Percentiles rank a stretch among this genome's conserved stretches.
These are phyloP conservation scores for Drechslera avenae DNA, from an alignment of 2,329 filamentous ascomycete genomes.

Conservation along the genomic window DNA sequence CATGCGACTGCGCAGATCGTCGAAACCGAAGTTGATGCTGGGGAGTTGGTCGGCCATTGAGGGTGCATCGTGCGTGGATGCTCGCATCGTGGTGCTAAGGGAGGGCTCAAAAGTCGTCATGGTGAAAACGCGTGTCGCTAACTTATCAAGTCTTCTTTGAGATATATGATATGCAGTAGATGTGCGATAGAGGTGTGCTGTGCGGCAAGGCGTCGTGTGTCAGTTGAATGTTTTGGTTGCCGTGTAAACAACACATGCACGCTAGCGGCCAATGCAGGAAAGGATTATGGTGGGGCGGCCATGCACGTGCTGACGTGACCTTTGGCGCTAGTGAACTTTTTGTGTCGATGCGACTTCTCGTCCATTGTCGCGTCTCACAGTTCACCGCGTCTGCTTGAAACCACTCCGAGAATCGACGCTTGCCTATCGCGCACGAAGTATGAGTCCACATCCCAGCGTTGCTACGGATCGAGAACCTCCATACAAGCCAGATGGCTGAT, in stretches of 20 bases:
- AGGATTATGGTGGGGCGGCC: constrained; percentile 11
- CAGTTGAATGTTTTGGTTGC: constrained; percentile 30
- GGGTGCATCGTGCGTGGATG: constrained; percentile 62
- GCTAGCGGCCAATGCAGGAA: constrained; percentile 12
- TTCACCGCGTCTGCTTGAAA: constrained; percentile 1
- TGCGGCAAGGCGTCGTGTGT: constrained; percentile 11
- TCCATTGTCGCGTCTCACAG: constrained; percentile 9
- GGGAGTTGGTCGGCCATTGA: constrained; percentile 81
- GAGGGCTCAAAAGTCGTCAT: constrained; percentile 71
- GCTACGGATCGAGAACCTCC: constrained; percentile 21
- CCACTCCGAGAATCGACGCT: not conserved
- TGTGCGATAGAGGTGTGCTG: constrained; percentile 24
- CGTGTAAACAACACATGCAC: constrained; percentile 34
- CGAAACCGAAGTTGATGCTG: constrained; percentile 92
- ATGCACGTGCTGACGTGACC: constrained; percentile 39
- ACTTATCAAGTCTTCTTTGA: not conserved
- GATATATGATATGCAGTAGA: not conserved
- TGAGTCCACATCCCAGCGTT: constrained; percentile 23
- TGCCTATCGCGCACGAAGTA: constrained; percentile 22
- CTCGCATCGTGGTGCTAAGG: constrained; percentile 67
- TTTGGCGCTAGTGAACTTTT: constrained; percentile 31
- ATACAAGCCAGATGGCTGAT: constrained; percentile 63
- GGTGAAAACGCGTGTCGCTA: constrained; percentile 42
- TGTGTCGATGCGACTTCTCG: constrained; percentile 11
- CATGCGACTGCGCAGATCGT: constrained; percentile 95